Conservation (phyloP, 2,329 filamentous ascomycete species). For the Dothideomycetes sp. region DNA sequence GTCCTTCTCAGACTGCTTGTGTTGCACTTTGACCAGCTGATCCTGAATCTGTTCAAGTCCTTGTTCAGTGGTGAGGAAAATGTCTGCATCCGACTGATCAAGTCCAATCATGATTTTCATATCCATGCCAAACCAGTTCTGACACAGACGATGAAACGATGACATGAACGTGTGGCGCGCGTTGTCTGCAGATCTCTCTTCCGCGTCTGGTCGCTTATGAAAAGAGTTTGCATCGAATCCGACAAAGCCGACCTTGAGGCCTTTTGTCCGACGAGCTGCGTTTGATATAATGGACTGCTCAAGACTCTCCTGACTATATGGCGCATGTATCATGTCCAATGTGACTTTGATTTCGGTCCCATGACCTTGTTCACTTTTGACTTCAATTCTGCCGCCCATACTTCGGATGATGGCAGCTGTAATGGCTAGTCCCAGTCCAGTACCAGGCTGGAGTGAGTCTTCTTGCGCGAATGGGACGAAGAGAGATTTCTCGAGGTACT, state of each 20-base stretch:
- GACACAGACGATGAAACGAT: conserved; percentile 6
- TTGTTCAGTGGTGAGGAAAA: conserved; percentile 7
- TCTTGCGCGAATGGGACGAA: conserved; percentile 58
- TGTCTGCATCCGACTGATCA: conserved; percentile 1
- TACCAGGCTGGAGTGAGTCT: conserved; percentile 46
- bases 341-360: conserved; percentile 31
- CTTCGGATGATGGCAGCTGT: conserved; percentile 49
- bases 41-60: not conserved
- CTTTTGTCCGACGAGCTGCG: not conserved
- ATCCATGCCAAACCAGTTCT: conserved; percentile 7
- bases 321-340: conserved; percentile 2
- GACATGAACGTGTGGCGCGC: conserved; percentile 5
- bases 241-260: conserved; percentile 3
- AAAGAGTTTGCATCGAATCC: conserved; percentile 5
- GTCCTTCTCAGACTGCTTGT: not conserved
- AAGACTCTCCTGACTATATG: not conserved
- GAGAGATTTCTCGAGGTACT: conserved; percentile 50
- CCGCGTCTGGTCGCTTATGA: conserved; percentile 1
- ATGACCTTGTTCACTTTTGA: conserved; percentile 39
- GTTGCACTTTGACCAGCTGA: conserved; percentile 1
- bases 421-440: conserved; percentile 54
- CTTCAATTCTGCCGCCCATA: conserved; percentile 47
- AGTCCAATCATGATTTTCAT: conserved; percentile 1
- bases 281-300: conserved; percentile 6
- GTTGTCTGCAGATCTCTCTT: conserved; percentile 2